Conservation (phyloP, 208 protist species). For the Naegleria gruberi region DNA sequence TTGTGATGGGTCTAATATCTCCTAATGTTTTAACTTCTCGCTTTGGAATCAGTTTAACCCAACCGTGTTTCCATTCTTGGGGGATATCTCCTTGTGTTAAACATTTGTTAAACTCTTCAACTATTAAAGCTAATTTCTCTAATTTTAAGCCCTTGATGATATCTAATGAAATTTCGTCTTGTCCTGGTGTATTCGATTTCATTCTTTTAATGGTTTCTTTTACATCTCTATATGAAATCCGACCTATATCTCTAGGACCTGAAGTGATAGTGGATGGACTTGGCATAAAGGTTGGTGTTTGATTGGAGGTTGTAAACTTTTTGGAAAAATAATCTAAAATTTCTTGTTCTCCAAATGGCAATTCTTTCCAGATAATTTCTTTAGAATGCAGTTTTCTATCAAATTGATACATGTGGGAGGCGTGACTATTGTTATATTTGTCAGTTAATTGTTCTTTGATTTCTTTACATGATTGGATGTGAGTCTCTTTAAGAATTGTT, state of each 20-base stretch:
- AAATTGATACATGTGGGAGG: too few species aligned
- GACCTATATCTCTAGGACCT: background rate
- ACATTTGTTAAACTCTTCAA: background rate
- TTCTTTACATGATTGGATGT: too few species aligned
- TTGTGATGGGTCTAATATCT: background rate
- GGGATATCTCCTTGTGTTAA: background rate
- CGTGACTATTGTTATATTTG: too few species aligned
- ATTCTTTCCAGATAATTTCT: background rate
- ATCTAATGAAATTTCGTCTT: background rate
- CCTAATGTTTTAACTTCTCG: background rate
- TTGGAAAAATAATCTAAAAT: background rate
- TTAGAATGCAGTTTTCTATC: too few species aligned
- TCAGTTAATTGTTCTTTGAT: too few species aligned
- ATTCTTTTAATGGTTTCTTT: background rate
- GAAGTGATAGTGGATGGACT: background rate
- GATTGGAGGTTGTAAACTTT: background rate
- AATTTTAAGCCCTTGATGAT: background rate
- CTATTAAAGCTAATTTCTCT: background rate
- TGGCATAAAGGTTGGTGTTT: background rate
- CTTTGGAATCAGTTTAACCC: background rate
- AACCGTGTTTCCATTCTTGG: background rate
- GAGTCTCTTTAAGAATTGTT: too few species aligned
- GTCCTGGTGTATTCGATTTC: background rate
- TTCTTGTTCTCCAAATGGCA: background rate
- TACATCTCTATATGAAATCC: background rate